Evolutionary conservation across 2,329 filamentous ascomycete species (phyloP).

Genomic region (Metarhizium rileyi): DNA sequence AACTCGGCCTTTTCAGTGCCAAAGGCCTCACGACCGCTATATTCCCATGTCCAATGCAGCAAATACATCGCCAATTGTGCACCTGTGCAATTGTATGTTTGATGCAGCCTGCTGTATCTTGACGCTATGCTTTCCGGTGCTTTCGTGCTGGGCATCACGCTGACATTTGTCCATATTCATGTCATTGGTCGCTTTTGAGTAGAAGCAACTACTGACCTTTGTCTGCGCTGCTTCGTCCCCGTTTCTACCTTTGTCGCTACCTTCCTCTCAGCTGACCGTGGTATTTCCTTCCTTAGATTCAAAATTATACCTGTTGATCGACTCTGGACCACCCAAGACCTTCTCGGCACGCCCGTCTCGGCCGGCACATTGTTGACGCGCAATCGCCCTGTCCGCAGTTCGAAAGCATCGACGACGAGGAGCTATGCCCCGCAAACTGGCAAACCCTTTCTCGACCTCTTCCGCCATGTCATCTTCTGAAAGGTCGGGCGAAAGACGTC

Average conservation of each 20-base stretch:
- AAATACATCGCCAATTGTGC: neutral
- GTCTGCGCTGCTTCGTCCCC: neutral
- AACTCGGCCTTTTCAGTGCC: neutral
- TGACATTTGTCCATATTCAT: no score
- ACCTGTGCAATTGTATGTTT: neutral
- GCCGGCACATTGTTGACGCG: neutral
- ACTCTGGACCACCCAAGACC: neutral
- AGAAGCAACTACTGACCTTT: neutral
- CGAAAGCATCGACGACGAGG: constrained; percentile 8
- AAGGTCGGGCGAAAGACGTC: constrained; percentile 44
- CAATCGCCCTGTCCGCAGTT: neutral
- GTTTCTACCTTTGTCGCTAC: neutral
- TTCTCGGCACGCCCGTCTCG: neutral
- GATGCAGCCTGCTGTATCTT: no score
- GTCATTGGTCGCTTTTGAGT: neutral
- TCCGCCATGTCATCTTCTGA: constrained; percentile 37
- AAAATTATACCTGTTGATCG: neutral
- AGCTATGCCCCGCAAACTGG: constrained; percentile 51
- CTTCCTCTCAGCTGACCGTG: neutral
- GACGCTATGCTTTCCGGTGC: neutral
- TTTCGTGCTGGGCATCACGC: neutral
- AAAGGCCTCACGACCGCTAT: neutral
- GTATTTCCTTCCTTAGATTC: constrained; percentile 1
- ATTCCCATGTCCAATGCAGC: neutral
- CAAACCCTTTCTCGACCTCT: constrained; percentile 45